Base-by-base conservation (phyloP, 805 yeast species). In the Phaffomyces opuntiae region DNA sequence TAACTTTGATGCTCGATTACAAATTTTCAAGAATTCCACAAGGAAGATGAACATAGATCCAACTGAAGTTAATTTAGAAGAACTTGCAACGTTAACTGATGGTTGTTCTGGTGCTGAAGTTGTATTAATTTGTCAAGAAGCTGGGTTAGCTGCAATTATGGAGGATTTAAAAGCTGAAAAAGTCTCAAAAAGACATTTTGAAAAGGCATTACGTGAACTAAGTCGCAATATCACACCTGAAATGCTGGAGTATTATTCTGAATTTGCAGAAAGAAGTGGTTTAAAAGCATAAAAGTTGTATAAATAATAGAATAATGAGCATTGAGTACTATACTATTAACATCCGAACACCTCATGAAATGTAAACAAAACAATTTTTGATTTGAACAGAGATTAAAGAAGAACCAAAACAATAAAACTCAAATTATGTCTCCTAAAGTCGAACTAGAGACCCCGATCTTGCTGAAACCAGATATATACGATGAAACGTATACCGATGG, bases 31-130 rank as follows among this genome's bases (percentile, higher is more conserved):
- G 41, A 89, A 89, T 52, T 78, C 82, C 49, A 79, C 91, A 25
- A 61, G 64, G 36, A 78, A 79, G 41, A 91, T 93, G 75, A 63
- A 77, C 9, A 55, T 85, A 14, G 69, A 65, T 12, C 45, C 55
- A 4, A 65, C 68, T 0, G 73, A 70, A 17, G 77, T 76, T 3
- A 75, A 75, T 21, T 61, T 87, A 24, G 67, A 68, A 1, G 65
- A 61, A 9, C 65, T 87, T 11, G 89, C 95, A 0, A 63, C 55
- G 2, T 56, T 66, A 7, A 86, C 96, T 0, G 91, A 84, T 0
- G 98, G 99, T 0, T 89, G 95, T 58, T 89, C 97, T 0, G 99
- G 99, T 34, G 96, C 98, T 0, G 99, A 93, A 63, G 87, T 93
- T 35, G 95, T 90, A 0, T 72, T 89, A 19, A 63, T 91, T 19